Base-by-base conservation (phyloP, 352 stramenopile species). In the Globisporangium recalcitrans region DNA sequence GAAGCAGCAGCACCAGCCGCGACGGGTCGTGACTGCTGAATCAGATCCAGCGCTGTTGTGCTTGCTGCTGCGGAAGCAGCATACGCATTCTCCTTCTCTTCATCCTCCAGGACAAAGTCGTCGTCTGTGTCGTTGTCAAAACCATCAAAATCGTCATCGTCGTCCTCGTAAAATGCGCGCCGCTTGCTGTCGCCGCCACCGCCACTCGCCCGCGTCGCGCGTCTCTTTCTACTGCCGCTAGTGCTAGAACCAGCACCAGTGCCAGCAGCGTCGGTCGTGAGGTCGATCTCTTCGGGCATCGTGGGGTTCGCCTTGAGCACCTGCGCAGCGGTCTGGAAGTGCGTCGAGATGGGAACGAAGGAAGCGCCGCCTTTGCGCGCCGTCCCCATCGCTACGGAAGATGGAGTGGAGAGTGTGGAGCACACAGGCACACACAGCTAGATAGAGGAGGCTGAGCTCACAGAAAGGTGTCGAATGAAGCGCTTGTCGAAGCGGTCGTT, bases 141-240 rank as follows among this genome's bases (percentile, higher is more conserved):
- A 4, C 65, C 59, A 9, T 72, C 67, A 59, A 64, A 65, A 51
- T 67, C 64, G 27, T 65, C 31, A 8, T 85, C 75, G 44, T 82
- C 78, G 49, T 85, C 75, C 27, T 88, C 80, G 62, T 86, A 87
- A 60, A 89, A 91, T 40, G 29, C 58, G 58, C 48, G 54, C 7
- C 31, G 60, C 36, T 56, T 34, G 38, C 44, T 24, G 32, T 52
- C 13, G 24, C 27, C 6, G 48, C 32, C 26, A 7, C 38, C 16
- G 16, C 16, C n/a, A 51, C 44, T 51, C 19, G 31, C 21, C 21
- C 24, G 54, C 27, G 51, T 24, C 7, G 31, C n/a, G 11, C 59
- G 48, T 44, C 48, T 31, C 32, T 34, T 65, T 24, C 42, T 38
- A 31, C 16, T 29, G 3, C 52, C 31, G 5, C 44, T 14, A 22